phyloP scores from a whole-genome alignment of 1,284 basidiomycete species.

The Boletus mariae region DNA sequence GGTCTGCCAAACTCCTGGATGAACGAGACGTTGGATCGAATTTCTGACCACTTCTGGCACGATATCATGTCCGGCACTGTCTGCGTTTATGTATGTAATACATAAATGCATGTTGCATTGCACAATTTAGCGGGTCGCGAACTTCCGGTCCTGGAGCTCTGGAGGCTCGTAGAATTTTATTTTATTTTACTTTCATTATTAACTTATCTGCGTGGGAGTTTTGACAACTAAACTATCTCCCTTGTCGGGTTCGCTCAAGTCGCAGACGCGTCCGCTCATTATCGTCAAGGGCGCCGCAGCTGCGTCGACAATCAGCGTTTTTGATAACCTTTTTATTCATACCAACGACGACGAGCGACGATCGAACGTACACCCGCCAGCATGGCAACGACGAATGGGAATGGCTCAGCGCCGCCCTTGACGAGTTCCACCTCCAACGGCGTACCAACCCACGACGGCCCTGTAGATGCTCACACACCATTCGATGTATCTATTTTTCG shows the following conservation, averaged over 20 bases:
- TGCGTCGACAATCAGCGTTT: slow-evolving; percentile 6
- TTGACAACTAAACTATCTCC: slow-evolving; percentile 7
- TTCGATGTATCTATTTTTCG: slow-evolving; percentile 65
- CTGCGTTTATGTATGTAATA: too few species aligned
- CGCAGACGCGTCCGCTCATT: slow-evolving; percentile 26
- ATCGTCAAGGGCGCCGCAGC: slow-evolving; percentile 20
- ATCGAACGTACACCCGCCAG: slow-evolving; percentile 4
- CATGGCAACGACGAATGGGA: slow-evolving; percentile 28
- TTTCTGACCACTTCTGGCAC: too few species aligned
- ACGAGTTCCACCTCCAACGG: slow-evolving; percentile 29
- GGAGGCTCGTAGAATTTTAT: too few species aligned
- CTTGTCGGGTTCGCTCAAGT: not conserved
- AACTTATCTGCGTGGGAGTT: slow-evolving; percentile 22
- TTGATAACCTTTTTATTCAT: not conserved
- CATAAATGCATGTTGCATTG: too few species aligned
- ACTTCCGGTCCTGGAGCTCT: too few species aligned
- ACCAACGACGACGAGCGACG: slow-evolving; percentile 15
- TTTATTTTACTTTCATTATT: not conserved
- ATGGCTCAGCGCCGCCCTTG: slow-evolving; percentile 26
- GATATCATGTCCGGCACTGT: too few species aligned
- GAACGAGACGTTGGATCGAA: too few species aligned
- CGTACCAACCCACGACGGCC: slow-evolving; percentile 20
- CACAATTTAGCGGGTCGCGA: too few species aligned
- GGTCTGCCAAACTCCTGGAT: too few species aligned
- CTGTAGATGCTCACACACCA: slow-evolving; percentile 28